Base-by-base conservation (phyloP, 2,329 filamentous ascomycete species). In the Paramyrothecium roridum region DNA sequence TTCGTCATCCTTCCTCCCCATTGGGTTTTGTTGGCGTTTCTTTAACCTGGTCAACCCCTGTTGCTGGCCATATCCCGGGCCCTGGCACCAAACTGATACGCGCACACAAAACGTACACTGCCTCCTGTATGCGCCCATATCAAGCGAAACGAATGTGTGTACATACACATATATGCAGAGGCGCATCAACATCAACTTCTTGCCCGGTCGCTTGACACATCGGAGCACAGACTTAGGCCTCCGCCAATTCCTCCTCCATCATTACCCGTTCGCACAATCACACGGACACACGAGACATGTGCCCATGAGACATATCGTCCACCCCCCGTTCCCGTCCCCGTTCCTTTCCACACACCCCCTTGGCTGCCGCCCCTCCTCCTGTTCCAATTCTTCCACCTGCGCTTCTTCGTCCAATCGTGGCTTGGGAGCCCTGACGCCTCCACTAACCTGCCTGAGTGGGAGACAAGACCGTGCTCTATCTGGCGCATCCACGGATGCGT, bases 21-120 rank as follows among this genome's bases (percentile, higher is more conserved):
- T 30, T 30, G 26, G 26, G 26, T 10, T 30, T 30, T 30, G 26
- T 30, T 30, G 26, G 26, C 26, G 26, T 30, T 30, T 30, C 26
- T 10, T 30, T 30, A 6, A 10, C 26, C 26, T 30, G 26, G 26
- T 30, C 26, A 30, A 30, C 26, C 26, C 26, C 26, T 30, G 26
- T 30, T 30, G 26, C 26, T 80, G 19, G 67, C 73, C 6, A 70
- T 82, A 33, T 80, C 80, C 63, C 69, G 70, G 49, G 65, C 71
- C 49, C 59, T 83, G 13, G 72, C 74, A 3, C 74, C 76, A 0
- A 58, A 59, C 1, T 75, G 26, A 30, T 30, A 30, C 26, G 26
- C 26, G 26, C 26, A 30, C 26, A 30, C 26, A 30, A 30, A 30
- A 30, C 26, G 26, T 30, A 4, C 26, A 4, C 10, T 10, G 4